Conservation (phyloP, 179 eudicot species). For the Amaranthus tricolor region DNA sequence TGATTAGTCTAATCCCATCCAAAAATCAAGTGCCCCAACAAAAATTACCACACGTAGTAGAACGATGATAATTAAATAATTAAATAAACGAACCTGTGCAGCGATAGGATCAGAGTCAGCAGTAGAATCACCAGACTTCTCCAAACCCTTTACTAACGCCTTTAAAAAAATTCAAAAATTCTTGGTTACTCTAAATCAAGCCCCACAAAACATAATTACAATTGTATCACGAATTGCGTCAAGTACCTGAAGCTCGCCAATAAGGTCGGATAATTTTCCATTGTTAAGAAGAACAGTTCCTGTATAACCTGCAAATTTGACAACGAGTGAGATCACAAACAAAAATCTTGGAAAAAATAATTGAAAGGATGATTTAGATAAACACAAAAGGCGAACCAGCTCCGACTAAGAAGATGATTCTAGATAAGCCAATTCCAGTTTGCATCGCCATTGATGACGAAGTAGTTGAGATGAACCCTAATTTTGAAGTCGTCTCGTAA, state of each 20-base stretch:
- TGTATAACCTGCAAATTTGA: conserved; percentile 54
- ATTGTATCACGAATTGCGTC: not conserved
- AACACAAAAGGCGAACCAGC: conserved; percentile 43
- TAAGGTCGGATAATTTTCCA: conserved; percentile 66
- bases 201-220: not conserved
- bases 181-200: not conserved
- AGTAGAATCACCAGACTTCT: conserved; percentile 46
- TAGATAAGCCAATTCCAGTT: conserved; percentile 69
- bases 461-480: conserved; percentile 25
- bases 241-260: conserved; percentile 79
- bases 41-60: not conserved
- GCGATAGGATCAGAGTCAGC: conserved; percentile 72
- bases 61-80: not conserved
- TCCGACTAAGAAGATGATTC: conserved; percentile 57
- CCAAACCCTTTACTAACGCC: conserved; percentile 57
- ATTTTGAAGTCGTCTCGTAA: not conserved
- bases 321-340: conserved; percentile 5
- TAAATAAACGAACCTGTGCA: conserved; percentile 52
- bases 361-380: not conserved
- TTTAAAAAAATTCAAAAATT: conserved; percentile 23
- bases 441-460: conserved; percentile 60
- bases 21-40: not conserved
- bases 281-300: conserved; percentile 66
- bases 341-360: not conserved
- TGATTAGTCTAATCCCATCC: too few species aligned